Base-by-base conservation (phyloP, 1,284 basidiomycete genomes). In the Ceratobasidium theobromae region DNA sequence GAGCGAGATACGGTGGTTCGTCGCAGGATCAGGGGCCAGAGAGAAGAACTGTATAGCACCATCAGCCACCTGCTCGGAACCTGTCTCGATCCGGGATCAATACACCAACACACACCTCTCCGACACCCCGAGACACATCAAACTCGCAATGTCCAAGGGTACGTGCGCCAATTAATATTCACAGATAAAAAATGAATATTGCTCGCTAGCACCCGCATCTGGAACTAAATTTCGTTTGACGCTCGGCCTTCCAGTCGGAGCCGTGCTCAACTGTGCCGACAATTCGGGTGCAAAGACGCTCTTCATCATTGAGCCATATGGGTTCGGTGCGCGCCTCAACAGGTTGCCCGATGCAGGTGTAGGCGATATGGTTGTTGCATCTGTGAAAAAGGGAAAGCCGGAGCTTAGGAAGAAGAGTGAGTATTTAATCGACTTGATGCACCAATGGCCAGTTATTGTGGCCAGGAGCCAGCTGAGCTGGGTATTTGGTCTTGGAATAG, bases 361-460 rank as follows among this genome's bases (percentile, higher is more conserved):
- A 70, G 96, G 96, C 74, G 95, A 97, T 80, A 98, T 98, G 95
- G 90, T 98, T 74, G 95, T 99, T 75, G 95, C 95, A 70, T 95
- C 92, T 68, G 97, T 99, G 76, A 99, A 99, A 88, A 99, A 99
- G 87, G 96, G 96, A 79, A 99, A 99, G 85, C 97, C 97, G 60
- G 96, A 99, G 81, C 82, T 99, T 76, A 88, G 96, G 80, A 99
- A 99, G 86, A 99, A 99, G 86, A 96, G 93, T 95, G 78, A 76
- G 91, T 81, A 51, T 62, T 35, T 51, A 43, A 45, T 55, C 65
- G 3, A 28, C 28, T 16, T 27, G 1, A 52, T 40, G 12, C 28
- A 18, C 16, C 16, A 38, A 38, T 38, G 35, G 35, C n/a, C n/a
- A n/a, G n/a, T n/a, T n/a, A n/a, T n/a, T n/a, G n/a, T n/a, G n/a